Conservation (phyloP, 2,329 filamentous ascomycete genomes). For the Colletotrichum shisoi region DNA sequence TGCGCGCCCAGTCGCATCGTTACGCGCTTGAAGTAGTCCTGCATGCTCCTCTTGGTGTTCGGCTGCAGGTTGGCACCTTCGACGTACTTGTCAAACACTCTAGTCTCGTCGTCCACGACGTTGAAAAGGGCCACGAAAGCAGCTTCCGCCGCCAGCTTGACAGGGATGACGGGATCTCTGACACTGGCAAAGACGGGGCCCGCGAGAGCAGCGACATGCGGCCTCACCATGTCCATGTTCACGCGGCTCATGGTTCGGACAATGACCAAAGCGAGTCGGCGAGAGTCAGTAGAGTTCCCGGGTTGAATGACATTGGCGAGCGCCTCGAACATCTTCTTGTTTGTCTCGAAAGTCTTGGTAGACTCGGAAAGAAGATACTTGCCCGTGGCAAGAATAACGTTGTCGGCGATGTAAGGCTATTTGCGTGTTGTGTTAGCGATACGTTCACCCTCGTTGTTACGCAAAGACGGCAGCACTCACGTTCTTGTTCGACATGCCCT, state of each 20-base stretch:
- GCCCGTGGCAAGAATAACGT: conserved; percentile 86
- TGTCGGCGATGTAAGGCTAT: conserved; percentile 84
- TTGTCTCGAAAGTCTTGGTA: conserved; percentile 75
- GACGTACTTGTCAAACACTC: conserved; percentile 92
- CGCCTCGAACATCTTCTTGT: conserved; percentile 80
- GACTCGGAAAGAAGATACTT: conserved; percentile 82
- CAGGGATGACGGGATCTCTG: conserved; percentile 88
- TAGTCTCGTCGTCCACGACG: conserved; percentile 84
- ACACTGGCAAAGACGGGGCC: conserved; percentile 88
- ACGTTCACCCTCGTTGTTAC: conserved; percentile 13
- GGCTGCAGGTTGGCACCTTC: conserved; percentile 71
- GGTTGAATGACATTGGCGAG: conserved; percentile 79
- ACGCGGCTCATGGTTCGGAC: conserved; percentile 83
- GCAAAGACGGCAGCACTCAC: conserved; percentile 58
- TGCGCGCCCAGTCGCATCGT: conserved; percentile 84
- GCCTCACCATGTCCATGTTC: conserved; percentile 80
- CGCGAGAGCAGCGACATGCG: conserved; percentile 81
- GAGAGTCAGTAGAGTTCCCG: conserved; percentile 80
- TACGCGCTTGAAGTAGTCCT: conserved; percentile 96
- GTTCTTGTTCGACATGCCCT: conserved; percentile 79
- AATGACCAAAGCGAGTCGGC: conserved; percentile 85
- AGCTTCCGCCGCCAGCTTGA: conserved; percentile 94
- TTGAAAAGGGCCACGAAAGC: conserved; percentile 91
- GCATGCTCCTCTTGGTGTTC: conserved; percentile 85
- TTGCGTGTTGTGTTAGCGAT: conserved; percentile 39